Evolutionary conservation across 78 protist genomes (phyloP).

Genomic region (Capsaspora owczarzaki): DNA sequence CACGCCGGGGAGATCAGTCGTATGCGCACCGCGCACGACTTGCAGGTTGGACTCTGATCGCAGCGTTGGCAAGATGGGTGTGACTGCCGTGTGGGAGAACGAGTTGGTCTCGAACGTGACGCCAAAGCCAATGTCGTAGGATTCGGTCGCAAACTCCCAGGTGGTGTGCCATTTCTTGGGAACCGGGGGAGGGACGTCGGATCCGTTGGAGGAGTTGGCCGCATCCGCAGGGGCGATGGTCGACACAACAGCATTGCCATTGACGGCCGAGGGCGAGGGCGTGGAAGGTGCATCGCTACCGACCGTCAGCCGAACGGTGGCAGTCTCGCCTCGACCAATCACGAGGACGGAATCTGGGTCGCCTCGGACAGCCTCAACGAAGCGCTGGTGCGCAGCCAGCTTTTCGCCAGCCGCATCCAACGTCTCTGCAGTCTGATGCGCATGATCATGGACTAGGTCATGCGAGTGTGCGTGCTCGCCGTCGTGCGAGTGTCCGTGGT

Average conservation of each 20-base stretch:
- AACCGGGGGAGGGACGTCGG: no score
- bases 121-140: constrained; percentile 6
- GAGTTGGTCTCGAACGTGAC: neutral
- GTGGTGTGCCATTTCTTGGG: no score
- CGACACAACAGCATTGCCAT: no score
- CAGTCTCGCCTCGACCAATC: neutral
- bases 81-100: neutral
- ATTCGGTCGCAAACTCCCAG: constrained; percentile 6
- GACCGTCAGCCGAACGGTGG: neutral
- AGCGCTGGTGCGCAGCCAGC: no score
- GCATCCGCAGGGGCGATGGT: neutral
- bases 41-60: neutral
- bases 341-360: neutral
- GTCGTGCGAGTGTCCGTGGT: neutral
- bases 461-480: no score
- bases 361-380: neutral
- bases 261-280: neutral
- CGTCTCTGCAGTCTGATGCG: no score
- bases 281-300: no score
- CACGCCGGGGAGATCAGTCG: neutral
- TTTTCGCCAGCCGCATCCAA: no score
- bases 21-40: neutral
- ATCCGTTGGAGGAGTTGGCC: neutral
- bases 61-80: neutral
- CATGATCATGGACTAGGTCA: no score